Evolutionary conservation across 2,329 filamentous ascomycete genomes (phyloP), one percentile per base, ranked within the genome.

Genomic region (Pseudogymnoascus sp.): DNA sequence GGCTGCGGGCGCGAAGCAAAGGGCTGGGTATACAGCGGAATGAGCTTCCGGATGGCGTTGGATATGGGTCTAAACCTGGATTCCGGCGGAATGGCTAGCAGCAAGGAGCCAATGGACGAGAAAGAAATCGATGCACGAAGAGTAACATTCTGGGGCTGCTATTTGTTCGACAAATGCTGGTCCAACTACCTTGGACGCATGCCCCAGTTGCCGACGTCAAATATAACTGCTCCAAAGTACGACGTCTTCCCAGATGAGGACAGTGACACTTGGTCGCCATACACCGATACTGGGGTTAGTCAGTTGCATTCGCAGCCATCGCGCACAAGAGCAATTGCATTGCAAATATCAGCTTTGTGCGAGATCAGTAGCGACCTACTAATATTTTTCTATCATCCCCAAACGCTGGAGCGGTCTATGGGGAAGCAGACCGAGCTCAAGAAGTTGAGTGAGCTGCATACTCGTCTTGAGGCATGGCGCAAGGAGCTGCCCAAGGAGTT

Each of bases 91-190:
- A 82, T 91, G 64, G 82, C 83, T 6, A 80, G 78, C n/a, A 84
- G 82, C 64, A 81, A 78, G 64, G 80, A 83, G 60, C 34, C 59
- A 38, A 81, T 93, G 67, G 86, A 87, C 65, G 91, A 96, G 64
- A 84, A 89, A 56, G 93, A 97, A 74, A 84, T 96, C 40, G 95
- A 99, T 76, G 93, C 92, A 2, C 83, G 95, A 40, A 84, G 90
- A 62, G 88, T 97, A 43, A 97, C 95, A 0, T 97, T 97, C 72
- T 97, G 95, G 95, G 95, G 95, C 5, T 97, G 93, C 74, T 97
- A 95, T 75, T 77, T 96, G n/a, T 96, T 97, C 74, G 95, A 99
- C 78, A 97, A 97, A 81, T 96, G 91, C 75, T 97, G 93, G 93
- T 96, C 93, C 60, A 97, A 97, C 74, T 97, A 97, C 70, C 84